phyloP scores from a whole-genome alignment of 2,329 filamentous ascomycete genomes.

The Pyrenophora graminea region DNA sequence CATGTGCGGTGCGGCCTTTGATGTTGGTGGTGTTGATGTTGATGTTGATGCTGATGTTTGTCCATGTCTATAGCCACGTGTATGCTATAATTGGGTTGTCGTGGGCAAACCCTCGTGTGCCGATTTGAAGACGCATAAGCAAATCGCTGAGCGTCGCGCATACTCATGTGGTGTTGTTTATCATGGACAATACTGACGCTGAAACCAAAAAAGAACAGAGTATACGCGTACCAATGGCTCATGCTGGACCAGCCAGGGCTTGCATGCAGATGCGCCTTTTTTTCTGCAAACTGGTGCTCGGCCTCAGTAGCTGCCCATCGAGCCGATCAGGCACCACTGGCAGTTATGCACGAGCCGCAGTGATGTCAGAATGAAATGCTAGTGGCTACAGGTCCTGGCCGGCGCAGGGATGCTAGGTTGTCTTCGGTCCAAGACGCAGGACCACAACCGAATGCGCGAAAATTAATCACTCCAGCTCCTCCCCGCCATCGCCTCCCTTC shows the following conservation, averaged over 20 bases:
- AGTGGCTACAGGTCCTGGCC: constrained; percentile 12
- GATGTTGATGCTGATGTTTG: not conserved
- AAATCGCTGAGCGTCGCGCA: too few relatives aligned
- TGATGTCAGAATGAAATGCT: constrained; percentile 13
- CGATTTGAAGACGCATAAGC: too few relatives aligned
- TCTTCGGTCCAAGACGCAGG: constrained; percentile 13
- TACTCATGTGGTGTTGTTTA: too few relatives aligned
- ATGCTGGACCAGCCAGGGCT: not conserved
- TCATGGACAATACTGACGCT: too few relatives aligned
- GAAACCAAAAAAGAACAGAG: too few relatives aligned
- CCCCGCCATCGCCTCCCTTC: constrained; percentile 19
- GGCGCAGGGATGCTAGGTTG: constrained; percentile 18
- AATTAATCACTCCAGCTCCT: constrained; percentile 25
- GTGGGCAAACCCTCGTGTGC: too few relatives aligned
- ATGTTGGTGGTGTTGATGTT: not conserved
- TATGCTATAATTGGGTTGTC: too few relatives aligned
- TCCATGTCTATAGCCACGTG: too few relatives aligned
- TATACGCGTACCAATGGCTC: too few relatives aligned
- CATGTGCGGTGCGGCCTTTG: not conserved
- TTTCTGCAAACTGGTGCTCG: constrained; percentile 10
- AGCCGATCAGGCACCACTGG: constrained; percentile 12
- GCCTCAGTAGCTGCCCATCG: constrained; percentile 9
- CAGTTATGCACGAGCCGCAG: constrained; percentile 3
- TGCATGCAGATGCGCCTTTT: constrained; percentile 13
- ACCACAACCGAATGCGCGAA: constrained; percentile 28